phyloP scores from a whole-genome alignment of 257 asterid species.

The Solanum lycopersicoides region DNA sequence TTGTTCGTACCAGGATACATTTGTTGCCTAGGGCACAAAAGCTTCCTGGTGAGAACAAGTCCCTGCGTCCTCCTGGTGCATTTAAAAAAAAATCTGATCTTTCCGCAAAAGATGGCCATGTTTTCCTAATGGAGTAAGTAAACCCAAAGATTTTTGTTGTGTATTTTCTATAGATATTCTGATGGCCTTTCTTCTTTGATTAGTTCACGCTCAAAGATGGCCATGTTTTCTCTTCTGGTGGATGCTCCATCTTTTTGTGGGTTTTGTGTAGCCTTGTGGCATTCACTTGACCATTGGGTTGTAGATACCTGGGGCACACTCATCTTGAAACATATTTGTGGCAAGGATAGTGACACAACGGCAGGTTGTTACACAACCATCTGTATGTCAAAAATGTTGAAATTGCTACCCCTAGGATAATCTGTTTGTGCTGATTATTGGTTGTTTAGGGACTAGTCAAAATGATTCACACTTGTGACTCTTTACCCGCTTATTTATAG shows the following conservation, averaged over 20 bases:
- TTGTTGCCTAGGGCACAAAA: constrained; percentile 86
- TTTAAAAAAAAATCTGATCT: constrained; percentile 97
- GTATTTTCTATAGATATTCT: not conserved
- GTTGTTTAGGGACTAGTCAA: not conserved
- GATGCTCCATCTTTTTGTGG: not conserved
- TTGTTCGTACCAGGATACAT: constrained; percentile 83
- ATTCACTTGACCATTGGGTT: not conserved
- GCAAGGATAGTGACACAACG: not conserved
- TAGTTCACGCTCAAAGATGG: not conserved
- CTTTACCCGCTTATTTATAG: not conserved
- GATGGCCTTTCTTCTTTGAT: not conserved
- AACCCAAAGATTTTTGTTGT: not conserved
- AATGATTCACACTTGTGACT: not conserved
- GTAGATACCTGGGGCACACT: not conserved
- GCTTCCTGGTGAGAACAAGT: constrained; percentile 95
- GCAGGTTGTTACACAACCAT: not conserved
- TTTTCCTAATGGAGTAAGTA: constrained; percentile 97
- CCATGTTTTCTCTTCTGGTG: not conserved
- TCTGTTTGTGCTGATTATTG: not conserved
- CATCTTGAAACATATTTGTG: not conserved
- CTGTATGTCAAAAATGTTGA: not conserved
- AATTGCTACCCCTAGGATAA: not conserved
- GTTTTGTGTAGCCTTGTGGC: not conserved
- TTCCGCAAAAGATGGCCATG: constrained; percentile 95
- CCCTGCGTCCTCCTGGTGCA: constrained; percentile 99